Evolutionary conservation across 768 basidiomycete species (phyloP), one percentile per base, ranked within the genome.

Genomic region (Boletus rubescentipes): DNA sequence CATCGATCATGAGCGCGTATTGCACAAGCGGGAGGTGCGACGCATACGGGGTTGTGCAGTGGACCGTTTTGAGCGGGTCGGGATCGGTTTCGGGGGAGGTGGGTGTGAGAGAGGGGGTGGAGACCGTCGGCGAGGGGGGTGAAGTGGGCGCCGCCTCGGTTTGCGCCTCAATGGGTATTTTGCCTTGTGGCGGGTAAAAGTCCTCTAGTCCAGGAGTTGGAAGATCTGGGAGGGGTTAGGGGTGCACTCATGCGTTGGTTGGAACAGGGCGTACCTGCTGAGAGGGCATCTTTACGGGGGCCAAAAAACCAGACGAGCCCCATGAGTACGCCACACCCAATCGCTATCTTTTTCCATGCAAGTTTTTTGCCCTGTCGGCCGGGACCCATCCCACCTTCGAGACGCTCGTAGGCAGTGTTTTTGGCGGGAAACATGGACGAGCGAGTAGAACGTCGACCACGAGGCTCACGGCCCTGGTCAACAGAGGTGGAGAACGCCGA

Each of bases 1-100:
- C 96, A 70, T 99, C 97, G 73, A 98, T 91, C 86, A 98, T 97
- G 64, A 98, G 81, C 0, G 93, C 94, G 70, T 91, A 99, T 68
- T 93, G 92, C 12, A 96, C 87, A 53, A 96, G 76, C 0, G 80
- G 79, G 45, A 76, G 65, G 47, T 70, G 63, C 2, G 78, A 61
- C 14, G 71, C 72, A 68, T 84, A 71, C 0, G 92, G 82, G 0
- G 69, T 51, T 0, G 79, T 79, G 73, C 94, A 98, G 73, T 85
- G 74, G 0, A 85, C 81, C 1, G 93, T 94, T 57, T 79, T 80
- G 34, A 79, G 70, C 0, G 83, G 87, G 72, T 96, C 83, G 0
- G 86, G 82, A 64, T 95, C 92, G 16, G 82, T 80, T 41, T 85
- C 86, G 61, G 81, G 85, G 0, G 90, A 85, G 4, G 77, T 76